Percentiles rank a stretch among this genome's conserved stretches.
Evolutionary conservation across 2,329 filamentous ascomycete genomes (phyloP).

Genomic region (Ramichloridium luteum): DNA sequence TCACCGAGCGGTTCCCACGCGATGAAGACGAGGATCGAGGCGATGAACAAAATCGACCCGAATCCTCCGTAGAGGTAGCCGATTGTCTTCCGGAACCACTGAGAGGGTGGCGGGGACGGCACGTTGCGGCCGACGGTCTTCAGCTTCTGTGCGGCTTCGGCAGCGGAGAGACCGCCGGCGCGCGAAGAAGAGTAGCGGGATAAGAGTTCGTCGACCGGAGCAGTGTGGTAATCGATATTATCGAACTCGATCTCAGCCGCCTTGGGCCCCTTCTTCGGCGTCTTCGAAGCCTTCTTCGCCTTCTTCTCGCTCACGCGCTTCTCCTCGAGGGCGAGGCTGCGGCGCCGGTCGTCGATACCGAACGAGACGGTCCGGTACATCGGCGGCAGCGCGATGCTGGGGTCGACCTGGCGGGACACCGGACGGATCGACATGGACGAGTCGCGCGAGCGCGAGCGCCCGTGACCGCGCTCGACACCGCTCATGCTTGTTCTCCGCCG

Average conservation of each 20-base stretch:
- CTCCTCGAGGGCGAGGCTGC: constrained; percentile 16
- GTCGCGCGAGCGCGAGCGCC: constrained; percentile 17
- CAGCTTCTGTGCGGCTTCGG: constrained; percentile 44
- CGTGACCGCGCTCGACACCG: constrained; percentile 7
- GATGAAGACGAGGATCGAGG: constrained; percentile 60
- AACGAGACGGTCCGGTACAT: constrained; percentile 34
- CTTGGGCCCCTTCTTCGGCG: constrained; percentile 4
- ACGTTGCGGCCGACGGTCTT: constrained; percentile 54
- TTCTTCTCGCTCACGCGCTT: constrained; percentile 9
- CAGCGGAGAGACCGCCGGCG: constrained; percentile 46
- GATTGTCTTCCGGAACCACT: constrained; percentile 44
- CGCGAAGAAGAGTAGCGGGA: constrained; percentile 46
- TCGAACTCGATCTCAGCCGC: constrained; percentile 16
- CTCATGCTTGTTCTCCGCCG: constrained; percentile 8
- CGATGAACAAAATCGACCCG: constrained; percentile 56
- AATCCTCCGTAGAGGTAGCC: constrained; percentile 71
- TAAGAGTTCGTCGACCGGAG: constrained; percentile 46
- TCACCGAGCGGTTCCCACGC: constrained; percentile 61
- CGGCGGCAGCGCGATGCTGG: constrained; percentile 32
- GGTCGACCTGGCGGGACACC: constrained; percentile 28
- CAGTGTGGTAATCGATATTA: constrained; percentile 55
- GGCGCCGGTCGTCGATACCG: constrained; percentile 28
- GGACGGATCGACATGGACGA: constrained; percentile 26
- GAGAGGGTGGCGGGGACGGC: constrained; percentile 53
- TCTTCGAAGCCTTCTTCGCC: constrained; percentile 25